Evolutionary conservation across 1,284 basidiomycete species (phyloP), one percentile per base, ranked within the genome.

Genomic region (Cerrena zonata): DNA sequence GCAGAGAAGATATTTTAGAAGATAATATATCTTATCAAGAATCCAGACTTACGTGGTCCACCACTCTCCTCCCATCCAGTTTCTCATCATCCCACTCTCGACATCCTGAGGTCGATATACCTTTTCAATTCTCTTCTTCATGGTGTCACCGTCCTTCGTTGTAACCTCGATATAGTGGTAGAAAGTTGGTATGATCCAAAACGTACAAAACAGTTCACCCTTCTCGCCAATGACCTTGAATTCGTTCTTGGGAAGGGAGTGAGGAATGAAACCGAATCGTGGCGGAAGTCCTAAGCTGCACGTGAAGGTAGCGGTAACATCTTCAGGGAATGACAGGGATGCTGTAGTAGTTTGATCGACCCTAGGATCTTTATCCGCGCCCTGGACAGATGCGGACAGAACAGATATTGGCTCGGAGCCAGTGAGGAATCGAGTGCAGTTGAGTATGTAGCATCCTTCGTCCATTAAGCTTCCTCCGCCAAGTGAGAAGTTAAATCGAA

Each of bases 391-490:
- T n/a, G 51, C 51, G n/a, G 42, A 27, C 3, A 41, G n/a, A 4
- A 54, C 50, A 12, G 39, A 34, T n/a, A 36, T 5, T 0, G 56
- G 56, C 15, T 54, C 41, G 7, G 53, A 15, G 22, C 34, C 34
- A 2, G 45, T 41, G 26, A 55, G 22, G 37, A 51, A 55, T 7
- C 53, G 51, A 21, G 48, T 23, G 19, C 18, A 24, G 36, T 47
- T 45, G 4, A 53, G 48, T 4, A 30, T 44, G 41, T 57, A 57
- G 37, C 84, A 79, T 48, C 84, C 84, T 65, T 79, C 69, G 58
- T 87, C 85, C 83, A 86, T 86, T 54, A 80, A 59, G 1, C 72
- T 69, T 3, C 87, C 85, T 3, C 86, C 86, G 13, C 83, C 86
- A 3, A 89, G 66, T 2, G 70, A 64, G 52, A 76, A 80, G 22